Evolutionary conservation across 2,329 filamentous ascomycete species (phyloP), one percentile per base, ranked within the genome.

Genomic region (Onygena corvina): DNA sequence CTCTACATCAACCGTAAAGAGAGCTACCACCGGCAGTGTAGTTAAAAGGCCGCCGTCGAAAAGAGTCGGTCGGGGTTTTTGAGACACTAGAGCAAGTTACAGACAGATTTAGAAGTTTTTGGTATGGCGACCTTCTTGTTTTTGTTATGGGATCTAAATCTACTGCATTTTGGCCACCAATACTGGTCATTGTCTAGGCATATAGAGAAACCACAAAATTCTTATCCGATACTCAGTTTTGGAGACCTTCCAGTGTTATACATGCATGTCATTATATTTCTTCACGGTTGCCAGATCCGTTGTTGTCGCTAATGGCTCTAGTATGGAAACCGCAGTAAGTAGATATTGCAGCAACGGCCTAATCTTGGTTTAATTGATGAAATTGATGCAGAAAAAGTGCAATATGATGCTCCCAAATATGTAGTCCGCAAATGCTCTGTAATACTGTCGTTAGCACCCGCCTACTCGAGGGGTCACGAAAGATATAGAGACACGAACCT

Each of bases 311-410:
- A n/a, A n/a, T n/a, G n/a, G n/a, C n/a, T n/a, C n/a, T n/a, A n/a
- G n/a, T n/a, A n/a, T n/a, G n/a, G n/a, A n/a, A n/a, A n/a, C n/a
- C n/a, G n/a, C n/a, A n/a, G n/a, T n/a, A n/a, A n/a, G n/a, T n/a
- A n/a, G n/a, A n/a, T n/a, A n/a, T n/a, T n/a, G n/a, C n/a, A n/a
- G n/a, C n/a, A n/a, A n/a, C n/a, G n/a, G n/a, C n/a, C n/a, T n/a
- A n/a, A n/a, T 40, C 35, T 25, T 40, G 42, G 48, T 58, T 74
- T 76, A 98, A 77, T 98, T 98, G 74, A 98, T 96, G 69, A 98
- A 98, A 77, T 98, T 98, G 66, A 96, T 81, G 71, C 89, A 95
- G 76, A 98, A 98, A 73, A 96, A 94, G 73, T 98, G 92, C 67
- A 96, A 72, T 65, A 96, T 86, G 66, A 98, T 67, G 67, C 89